phyloP scores from a whole-genome alignment of 2,329 filamentous ascomycete genomes.

The Xylaria sp. region DNA sequence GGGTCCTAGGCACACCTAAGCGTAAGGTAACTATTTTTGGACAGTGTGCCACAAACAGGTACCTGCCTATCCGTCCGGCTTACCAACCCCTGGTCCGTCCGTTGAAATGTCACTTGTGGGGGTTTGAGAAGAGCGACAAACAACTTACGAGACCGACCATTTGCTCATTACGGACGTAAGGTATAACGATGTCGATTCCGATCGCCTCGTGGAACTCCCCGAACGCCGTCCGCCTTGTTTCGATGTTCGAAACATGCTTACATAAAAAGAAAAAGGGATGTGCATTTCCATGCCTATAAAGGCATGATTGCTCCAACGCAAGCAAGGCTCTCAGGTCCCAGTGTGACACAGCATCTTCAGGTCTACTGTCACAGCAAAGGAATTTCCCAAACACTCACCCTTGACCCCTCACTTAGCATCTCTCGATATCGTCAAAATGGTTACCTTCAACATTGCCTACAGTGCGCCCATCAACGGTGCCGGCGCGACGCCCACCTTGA shows the following conservation, averaged over 20 bases:
- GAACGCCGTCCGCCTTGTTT: slow-evolving; percentile 22
- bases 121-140: background rate
- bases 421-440: slow-evolving; percentile 46
- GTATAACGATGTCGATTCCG: slow-evolving; percentile 10
- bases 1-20: slow-evolving; percentile 11
- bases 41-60: slow-evolving; percentile 17
- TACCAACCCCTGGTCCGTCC: slow-evolving; percentile 7
- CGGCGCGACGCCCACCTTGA: slow-evolving; percentile 47
- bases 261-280: slow-evolving; percentile 18
- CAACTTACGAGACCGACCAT: slow-evolving; percentile 5
- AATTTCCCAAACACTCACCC: background rate
- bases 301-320: background rate
- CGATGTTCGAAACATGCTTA: slow-evolving; percentile 3
- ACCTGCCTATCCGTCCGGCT: slow-evolving; percentile 10
- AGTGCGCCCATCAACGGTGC: slow-evolving; percentile 53
- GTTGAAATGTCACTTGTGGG: slow-evolving; percentile 2
- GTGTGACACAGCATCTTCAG: slow-evolving; percentile 1
- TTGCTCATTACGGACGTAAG: slow-evolving; percentile 6
- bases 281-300: background rate
- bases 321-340: slow-evolving; percentile 1
- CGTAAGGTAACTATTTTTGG: slow-evolving; percentile 30
- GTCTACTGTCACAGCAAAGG: background rate
- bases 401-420: background rate
- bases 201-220: slow-evolving; percentile 28
- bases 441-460: slow-evolving; percentile 51